Evolutionary conservation across 306 rosid genomes (phyloP), one percentile per base, ranked within the genome.

Genomic region (Prunus campanulata): DNA sequence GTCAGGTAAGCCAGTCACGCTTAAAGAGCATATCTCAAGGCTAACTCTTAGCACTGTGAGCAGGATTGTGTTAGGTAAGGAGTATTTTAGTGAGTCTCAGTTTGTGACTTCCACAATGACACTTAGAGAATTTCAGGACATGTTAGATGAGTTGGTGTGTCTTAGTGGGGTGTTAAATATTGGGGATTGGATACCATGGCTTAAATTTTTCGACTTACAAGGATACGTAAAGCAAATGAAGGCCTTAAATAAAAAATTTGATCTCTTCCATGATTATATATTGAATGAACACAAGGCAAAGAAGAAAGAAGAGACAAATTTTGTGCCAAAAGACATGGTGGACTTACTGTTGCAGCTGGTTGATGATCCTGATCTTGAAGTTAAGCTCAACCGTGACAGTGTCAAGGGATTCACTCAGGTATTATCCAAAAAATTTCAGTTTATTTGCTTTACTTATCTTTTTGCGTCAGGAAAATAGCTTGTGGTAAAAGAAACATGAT

Each of bases 171-270:
- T 77, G 29, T 69, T 86, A 16, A 86, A 86, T 32, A 51, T 81
- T 0, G 87, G 86, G 61, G 87, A 85, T 66, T 81, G 83, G 81
- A 86, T 84, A 27, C 90, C 84, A 1, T 76, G 86, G 84, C 74
- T 84, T 7, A 54, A 32, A 14, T 77, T 70, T 79, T 72, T 83
- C 20, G 88, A 85, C 70, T 61, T 86, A 80, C 90, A 83, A 50
- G 87, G 90, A 0, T 83, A 68, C 50, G 77, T 75, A 15, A 79
- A 76, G 71, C 46, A 84, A 30, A 83, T 86, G 90, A 86, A 86
- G 80, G 80, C 66, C 35, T 47, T 86, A 51, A 78, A 55, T 22
- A 83, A 81, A 44, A 81, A 35, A 49, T 72, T 81, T 4, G 82
- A 83, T 25, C 68, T 71, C 49, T 83, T 86, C 49, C 74, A 60